Evolutionary conservation across 768 basidiomycete genomes (phyloP), one percentile per base, ranked within the genome.

Genomic region (Xanthoconium purpureum): DNA sequence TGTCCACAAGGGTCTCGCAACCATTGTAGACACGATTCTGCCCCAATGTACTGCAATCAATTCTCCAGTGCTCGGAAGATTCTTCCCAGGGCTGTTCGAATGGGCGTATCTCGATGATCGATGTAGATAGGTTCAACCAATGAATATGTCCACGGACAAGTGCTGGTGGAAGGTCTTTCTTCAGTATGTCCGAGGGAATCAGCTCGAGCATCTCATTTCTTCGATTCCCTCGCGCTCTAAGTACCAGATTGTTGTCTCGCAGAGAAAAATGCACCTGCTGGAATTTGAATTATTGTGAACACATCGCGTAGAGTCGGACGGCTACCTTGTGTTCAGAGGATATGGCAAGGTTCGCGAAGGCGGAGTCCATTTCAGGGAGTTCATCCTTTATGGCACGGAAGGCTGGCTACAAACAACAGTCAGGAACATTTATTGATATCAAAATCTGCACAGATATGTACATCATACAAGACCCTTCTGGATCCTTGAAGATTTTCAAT

Each of bases 81-180:
- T 54, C 28, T 4, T 54, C 45, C 71, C 71, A 72, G 0, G 48
- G 8, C 12, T 37, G 36, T 13, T 61, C 28, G 1, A 56, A 32
- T n/a, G 66, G 62, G 0, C 63, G 58, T 29, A 73, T 58, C 24
- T 73, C 71, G 5, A 72, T 62, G 15, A 36, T 47, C 1, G 18
- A 6, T 0, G 45, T 54, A 6, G 50, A 18, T 0, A 68, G 38
- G 39, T 67, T 55, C 18, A 72, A 51, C 69, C 71, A 72, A 33
- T 69, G 70, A 15, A 46, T 52, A 29, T 62, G 57, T 3, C 15
- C 53, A 3, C 45, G 5, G n/a, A 71, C 1, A 30, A 51, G 40
- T 0, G 40, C 28, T 1, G 15, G 30, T 0, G 71, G 71, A 39
- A 72, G 55, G 47, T 71, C 71, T 0, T 28, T 30, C 15, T 1